These are phyloP conservation scores for Gamarada debralockiae DNA, from an alignment of 495 filamentous ascomycete genomes.

Conservation along the genomic window DNA sequence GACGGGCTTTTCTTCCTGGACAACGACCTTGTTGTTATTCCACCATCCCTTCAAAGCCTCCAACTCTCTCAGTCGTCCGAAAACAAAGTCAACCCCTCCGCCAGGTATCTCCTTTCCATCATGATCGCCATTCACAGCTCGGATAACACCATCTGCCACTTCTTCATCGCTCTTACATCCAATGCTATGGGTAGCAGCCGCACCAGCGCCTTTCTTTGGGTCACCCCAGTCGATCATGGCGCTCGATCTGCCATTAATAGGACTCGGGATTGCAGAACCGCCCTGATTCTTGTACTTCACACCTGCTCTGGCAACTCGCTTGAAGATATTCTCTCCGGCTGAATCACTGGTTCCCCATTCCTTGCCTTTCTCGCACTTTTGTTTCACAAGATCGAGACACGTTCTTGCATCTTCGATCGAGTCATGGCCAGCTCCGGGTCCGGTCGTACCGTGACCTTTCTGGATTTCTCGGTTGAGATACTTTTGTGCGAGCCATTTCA, in stretches of 20 bases:
- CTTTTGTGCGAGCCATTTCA: conserved; percentile 80
- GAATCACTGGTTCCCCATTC: conserved; percentile 74
- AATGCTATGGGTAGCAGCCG: conserved; percentile 66
- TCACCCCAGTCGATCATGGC: conserved; percentile 89
- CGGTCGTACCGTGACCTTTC: conserved; percentile 55
- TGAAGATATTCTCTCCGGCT: conserved; percentile 82
- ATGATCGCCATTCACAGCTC: conserved; percentile 64
- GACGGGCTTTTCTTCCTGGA: conserved; percentile 9
- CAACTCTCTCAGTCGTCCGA: conserved; percentile 81
- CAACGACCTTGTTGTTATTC: conserved; percentile 47
- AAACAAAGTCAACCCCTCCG: conserved; percentile 81
- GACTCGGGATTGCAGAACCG: conserved; percentile 41
- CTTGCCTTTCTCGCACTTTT: conserved; percentile 90
- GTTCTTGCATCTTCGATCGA: conserved; percentile 88
- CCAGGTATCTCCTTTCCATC: conserved; percentile 57
- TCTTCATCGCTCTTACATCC: conserved; percentile 72
- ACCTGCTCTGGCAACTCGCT: conserved; percentile 60
- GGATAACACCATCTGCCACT: conserved; percentile 64
- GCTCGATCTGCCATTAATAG: conserved; percentile 57
- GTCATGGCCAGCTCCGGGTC: conserved; percentile 64
- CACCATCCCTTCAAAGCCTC: conserved; percentile 82
- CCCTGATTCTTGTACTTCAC: conserved; percentile 48
- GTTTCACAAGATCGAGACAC: conserved; percentile 86
- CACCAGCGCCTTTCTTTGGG: conserved; percentile 67
- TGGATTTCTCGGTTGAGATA: conserved; percentile 85